Base-by-base conservation (phyloP, 1,284 basidiomycete species). In the Irpex sp. region DNA sequence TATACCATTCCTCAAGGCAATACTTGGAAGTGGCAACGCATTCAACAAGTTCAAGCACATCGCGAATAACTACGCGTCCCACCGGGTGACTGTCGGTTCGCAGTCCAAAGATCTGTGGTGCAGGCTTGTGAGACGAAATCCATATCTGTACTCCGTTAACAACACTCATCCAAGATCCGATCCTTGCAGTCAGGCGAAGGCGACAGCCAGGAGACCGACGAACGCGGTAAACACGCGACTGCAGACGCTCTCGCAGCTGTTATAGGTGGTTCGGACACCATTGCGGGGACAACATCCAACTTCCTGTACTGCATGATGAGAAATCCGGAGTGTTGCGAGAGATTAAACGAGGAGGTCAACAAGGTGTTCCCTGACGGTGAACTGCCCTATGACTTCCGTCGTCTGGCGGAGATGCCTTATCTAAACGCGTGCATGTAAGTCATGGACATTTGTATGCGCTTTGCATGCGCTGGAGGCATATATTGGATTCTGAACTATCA, bases 361-460 rank as follows among this genome's bases (percentile, higher is more conserved):
- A 53, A 58, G 35, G 17, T n/a, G 5, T 64, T 61, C 26, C 64
- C 64, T 17, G 26, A 26, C 4, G 59, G 11, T 13, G 21, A 37
- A 61, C 58, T 8, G 15, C 57, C 26, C 21, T 53, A 46, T 21
- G 57, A 66, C 57, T 59, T 60, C 37, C 36, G 39, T 13, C 61
- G 56, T 33, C 60, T 51, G 21, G 60, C 49, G 8, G 46, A 58
- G 8, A 62, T 67, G 65, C 64, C 64, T 2, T 66, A 59, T 36
- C 37, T 67, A 15, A 62, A 67, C 33, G 65, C 66, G 6, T 67
- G 65, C 62, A 58, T 67, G 66, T 67, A 31, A 58, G 63, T 59
- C n/a, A 6, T 31, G 5, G 39, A 5, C 13, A 39, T 36, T 0
- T 4, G 26, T 26, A 2, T 26, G 15, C 1, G 17, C 21, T 26